A percentile compares a stretch with the other conserved stretches of the same genome.
phyloP scores from a whole-genome alignment of 768 basidiomycete genomes.

The Collybia sp. region DNA sequence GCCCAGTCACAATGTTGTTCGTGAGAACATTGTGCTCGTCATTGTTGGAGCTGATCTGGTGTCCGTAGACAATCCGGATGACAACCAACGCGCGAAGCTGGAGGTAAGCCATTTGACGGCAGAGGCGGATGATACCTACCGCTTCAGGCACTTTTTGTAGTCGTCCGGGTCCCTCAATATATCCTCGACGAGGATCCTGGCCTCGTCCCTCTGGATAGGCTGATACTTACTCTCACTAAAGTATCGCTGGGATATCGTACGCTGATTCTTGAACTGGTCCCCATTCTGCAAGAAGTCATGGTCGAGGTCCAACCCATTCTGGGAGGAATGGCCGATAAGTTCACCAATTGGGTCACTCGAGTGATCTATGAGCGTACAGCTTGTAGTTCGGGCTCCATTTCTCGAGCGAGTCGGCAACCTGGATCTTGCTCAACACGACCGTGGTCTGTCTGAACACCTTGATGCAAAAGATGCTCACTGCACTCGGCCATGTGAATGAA shows the following conservation, averaged over 20 bases:
- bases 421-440: conserved; percentile 15
- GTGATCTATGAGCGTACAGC: conserved; percentile 10
- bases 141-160: neutral
- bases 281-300: neutral
- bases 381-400: conserved; percentile 21
- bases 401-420: conserved; percentile 24
- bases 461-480: conserved; percentile 18
- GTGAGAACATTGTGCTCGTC: conserved; percentile 9
- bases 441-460: conserved; percentile 20
- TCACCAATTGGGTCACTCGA: neutral
- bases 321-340: neutral
- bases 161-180: neutral
- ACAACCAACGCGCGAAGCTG: conserved; percentile 12
- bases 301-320: neutral
- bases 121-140: neutral
- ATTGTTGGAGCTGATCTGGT: conserved; percentile 8
- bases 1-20: conserved; percentile 1
- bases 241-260: neutral
- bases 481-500: neutral
- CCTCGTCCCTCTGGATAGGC: neutral
- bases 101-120: no score
- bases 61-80: conserved; percentile 11
- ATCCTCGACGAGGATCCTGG: neutral
- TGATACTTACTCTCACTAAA: conserved; percentile 2
- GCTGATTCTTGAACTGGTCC: neutral